Evolutionary conservation across 2,329 filamentous ascomycete species (phyloP), one percentile per base, ranked within the genome.

Genomic region (Eutypa lata): DNA sequence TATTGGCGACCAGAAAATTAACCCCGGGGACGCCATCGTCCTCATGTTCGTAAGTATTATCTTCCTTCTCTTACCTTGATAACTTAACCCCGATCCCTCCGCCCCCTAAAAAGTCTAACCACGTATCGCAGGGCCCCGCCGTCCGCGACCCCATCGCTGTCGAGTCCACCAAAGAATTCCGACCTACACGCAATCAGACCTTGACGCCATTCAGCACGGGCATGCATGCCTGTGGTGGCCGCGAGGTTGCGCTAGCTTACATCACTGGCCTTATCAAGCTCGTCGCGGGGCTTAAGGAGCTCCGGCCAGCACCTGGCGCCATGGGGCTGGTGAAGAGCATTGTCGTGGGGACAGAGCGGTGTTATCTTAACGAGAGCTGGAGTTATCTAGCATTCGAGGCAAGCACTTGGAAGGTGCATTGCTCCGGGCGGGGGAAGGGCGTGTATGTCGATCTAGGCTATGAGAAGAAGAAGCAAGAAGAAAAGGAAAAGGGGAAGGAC

Each of bases 311-410:
- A 0, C 74, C 75, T 1, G 76, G 75, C 0, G 65, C 67, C 47
- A 77, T 77, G 71, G 76, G 76, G 1, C 51, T 63, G 46, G 70
- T 77, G 54, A 77, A 77, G 69, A 74, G 70, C 1, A 72, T 79
- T 58, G 60, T 57, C 0, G 64, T 75, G 16, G 71, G 66, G 10
- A 58, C 64, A 0, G 69, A 76, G 56, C 73, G 71, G 57, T 68
- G 67, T 8, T 78, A 76, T 51, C 68, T 78, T 19, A 76, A 77
- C 52, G 75, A 78, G 45, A 76, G 71, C 57, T 78, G 76, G 73
- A 76, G 75, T 1, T 73, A 72, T 46, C 68, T 78, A 16, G 65
- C 65, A 31, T 71, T 72, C 14, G 73, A 78, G 54, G 70, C 73
- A 2, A 76, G 70, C 54, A 77, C 42, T 24, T 45, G 42, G 42